Evolutionary conservation across 371 early-diverging fungal genomes (phyloP).

Genomic region (Lichtheimia hyalospora): DNA sequence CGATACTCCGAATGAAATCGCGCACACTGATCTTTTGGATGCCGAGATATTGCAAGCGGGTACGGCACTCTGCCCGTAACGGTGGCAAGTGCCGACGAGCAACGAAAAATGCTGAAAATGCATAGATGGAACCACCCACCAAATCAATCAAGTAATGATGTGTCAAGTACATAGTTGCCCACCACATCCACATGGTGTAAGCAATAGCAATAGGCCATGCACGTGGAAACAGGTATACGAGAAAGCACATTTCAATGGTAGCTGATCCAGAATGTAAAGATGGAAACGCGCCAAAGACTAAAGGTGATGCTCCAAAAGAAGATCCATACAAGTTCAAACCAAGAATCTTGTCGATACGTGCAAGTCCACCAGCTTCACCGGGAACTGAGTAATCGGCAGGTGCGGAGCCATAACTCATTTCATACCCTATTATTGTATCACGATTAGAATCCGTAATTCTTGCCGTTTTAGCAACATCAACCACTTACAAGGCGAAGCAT

Average conservation of each 20-base stretch:
- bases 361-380: slow-evolving; percentile 73
- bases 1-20: slow-evolving; percentile 29
- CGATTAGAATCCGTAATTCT: neutral
- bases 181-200: slow-evolving; percentile 79
- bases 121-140: slow-evolving; percentile 70
- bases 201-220: slow-evolving; percentile 46
- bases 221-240: slow-evolving; percentile 52
- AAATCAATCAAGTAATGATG: slow-evolving; percentile 79
- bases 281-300: slow-evolving; percentile 80
- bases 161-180: slow-evolving; percentile 75
- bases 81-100: slow-evolving; percentile 35
- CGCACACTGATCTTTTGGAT: slow-evolving; percentile 21
- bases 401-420: slow-evolving; percentile 54
- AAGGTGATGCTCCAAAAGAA: slow-evolving; percentile 68
- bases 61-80: slow-evolving; percentile 18
- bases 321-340: slow-evolving; percentile 64
- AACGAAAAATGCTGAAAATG: slow-evolving; percentile 55
- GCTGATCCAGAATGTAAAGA: slow-evolving; percentile 78
- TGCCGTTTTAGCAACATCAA: neutral
- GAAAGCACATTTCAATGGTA: slow-evolving; percentile 62
- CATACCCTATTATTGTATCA: slow-evolving; percentile 55
- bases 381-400: slow-evolving; percentile 72
- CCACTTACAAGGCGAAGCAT: slow-evolving; percentile 76
- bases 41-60: slow-evolving; percentile 42
- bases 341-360: slow-evolving; percentile 69